Conservation (phyloP, 2,329 filamentous ascomycete species). For the Zymoseptoria passerinii region DNA sequence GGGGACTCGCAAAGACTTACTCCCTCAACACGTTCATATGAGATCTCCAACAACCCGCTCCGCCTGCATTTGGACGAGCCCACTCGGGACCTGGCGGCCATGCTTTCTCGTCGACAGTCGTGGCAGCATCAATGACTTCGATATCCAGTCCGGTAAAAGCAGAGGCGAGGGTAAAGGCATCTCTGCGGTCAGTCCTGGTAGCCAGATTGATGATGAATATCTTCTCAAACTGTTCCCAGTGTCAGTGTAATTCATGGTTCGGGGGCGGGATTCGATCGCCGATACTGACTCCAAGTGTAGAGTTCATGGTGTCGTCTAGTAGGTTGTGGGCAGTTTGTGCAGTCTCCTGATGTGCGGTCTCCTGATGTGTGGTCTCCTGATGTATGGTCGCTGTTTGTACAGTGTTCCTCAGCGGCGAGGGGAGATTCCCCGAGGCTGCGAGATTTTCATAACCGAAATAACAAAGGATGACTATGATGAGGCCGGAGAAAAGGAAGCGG, state of each 20-base stretch:
- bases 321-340: not conserved
- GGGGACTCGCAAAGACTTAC: conserved; percentile 1
- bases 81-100: conserved; percentile 24
- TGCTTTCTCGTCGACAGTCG: conserved; percentile 21
- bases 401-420: not conserved
- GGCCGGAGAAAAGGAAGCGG: not conserved
- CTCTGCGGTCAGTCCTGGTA: conserved; percentile 43
- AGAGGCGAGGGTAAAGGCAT: conserved; percentile 42
- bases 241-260: not conserved
- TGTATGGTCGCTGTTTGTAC: not conserved
- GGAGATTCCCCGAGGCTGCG: not conserved
- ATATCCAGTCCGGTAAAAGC: conserved; percentile 39
- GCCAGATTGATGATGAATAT: conserved; percentile 46
- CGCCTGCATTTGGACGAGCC: not conserved
- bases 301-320: not conserved
- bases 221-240: conserved; percentile 37
- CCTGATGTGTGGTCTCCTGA: too few species aligned
- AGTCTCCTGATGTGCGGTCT: too few species aligned
- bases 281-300: not conserved
- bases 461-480: not conserved
- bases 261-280: too few species aligned
- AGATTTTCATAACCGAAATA: not conserved
- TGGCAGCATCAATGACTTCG: conserved; percentile 39
- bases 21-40: conserved; percentile 14
- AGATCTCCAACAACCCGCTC: conserved; percentile 10